A percentile compares a stretch with the other conserved stretches of the same genome.
Evolutionary conservation across 1,139 yeast species (phyloP).

Genomic region (Candida glucosophila): DNA sequence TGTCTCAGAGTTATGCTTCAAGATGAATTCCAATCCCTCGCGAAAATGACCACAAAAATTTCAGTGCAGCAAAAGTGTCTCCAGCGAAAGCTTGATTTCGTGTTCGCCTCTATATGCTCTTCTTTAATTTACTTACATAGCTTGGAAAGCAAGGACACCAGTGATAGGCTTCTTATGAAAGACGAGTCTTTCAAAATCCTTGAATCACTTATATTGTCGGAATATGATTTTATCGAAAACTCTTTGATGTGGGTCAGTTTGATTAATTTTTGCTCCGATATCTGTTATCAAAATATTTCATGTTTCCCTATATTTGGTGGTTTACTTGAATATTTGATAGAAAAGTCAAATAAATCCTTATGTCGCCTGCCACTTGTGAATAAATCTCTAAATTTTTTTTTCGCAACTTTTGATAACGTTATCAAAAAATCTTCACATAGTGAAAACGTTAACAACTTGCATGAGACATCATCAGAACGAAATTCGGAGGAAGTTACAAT

Average conservation of each 20-base stretch:
- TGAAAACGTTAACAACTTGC: too few species aligned
- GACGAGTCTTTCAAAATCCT: conserved; percentile 6
- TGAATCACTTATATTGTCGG: conserved; percentile 6
- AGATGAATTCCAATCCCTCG: conserved; percentile 11
- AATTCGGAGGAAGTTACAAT: too few species aligned
- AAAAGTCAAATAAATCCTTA: too few species aligned
- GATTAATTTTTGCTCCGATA: conserved; percentile 21
- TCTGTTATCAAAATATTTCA: conserved; percentile 20
- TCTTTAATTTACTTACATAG: conserved; percentile 7
- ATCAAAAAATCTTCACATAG: too few species aligned
- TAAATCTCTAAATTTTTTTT: too few species aligned
- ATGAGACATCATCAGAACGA: too few species aligned
- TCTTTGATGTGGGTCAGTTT: conserved; percentile 20
- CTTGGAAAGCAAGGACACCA: conserved; percentile 1
- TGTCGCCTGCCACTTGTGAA: too few species aligned
- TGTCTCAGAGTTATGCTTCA: conserved; percentile 6
- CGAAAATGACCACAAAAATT: conserved; percentile 6
- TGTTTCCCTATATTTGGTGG: conserved; percentile 12
- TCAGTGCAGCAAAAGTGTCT: too few species aligned
- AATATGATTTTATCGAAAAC: conserved; percentile 5
- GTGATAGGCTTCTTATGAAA: conserved; percentile 2
- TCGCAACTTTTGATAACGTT: too few species aligned
- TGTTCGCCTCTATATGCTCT: conserved; percentile 11
- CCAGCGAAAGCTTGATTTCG: too few species aligned
- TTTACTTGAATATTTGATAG: conserved; percentile 12